phyloP scores from a whole-genome alignment of 1,284 basidiomycete species.

The Phellopilus nigrolimitatus region DNA sequence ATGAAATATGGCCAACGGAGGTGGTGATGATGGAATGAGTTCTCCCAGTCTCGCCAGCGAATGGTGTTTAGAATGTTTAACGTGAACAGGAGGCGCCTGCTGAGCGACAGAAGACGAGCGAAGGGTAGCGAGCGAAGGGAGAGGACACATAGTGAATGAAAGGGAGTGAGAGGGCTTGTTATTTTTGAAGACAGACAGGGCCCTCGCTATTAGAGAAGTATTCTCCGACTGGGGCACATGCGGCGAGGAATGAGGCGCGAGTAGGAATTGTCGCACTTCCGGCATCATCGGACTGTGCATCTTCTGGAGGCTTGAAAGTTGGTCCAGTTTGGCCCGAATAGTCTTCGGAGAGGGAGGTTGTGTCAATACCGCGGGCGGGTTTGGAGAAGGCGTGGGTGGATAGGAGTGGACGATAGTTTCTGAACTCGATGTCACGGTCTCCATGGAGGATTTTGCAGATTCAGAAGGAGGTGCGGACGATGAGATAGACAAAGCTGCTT shows the following conservation, averaged over 20 bases:
- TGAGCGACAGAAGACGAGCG: constrained; percentile 5
- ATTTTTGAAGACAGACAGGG: constrained; percentile 51
- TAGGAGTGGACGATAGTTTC: constrained; percentile 50
- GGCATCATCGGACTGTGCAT: constrained; percentile 43
- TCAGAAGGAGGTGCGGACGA: constrained; percentile 21
- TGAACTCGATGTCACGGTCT: constrained; percentile 8
- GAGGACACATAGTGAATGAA: constrained; percentile 57
- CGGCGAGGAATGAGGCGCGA: constrained; percentile 48
- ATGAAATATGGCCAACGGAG: constrained; percentile 57
- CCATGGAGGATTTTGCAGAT: background rate
- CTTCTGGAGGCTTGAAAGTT: constrained; percentile 24
- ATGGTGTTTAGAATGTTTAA: constrained; percentile 8
- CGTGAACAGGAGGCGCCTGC: background rate
- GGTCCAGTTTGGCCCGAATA: constrained; percentile 38
- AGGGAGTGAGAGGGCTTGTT: constrained; percentile 54
- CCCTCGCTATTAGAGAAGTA: constrained; percentile 50
- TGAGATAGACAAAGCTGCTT: constrained; percentile 28
- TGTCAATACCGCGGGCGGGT: constrained; percentile 28
- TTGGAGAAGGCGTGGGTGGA: constrained; percentile 55
- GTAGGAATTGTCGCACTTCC: constrained; percentile 55
- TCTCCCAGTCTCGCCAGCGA: constrained; percentile 1
- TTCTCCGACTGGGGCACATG: constrained; percentile 34
- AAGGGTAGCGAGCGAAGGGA: constrained; percentile 32
- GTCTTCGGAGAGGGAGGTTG: constrained; percentile 42
- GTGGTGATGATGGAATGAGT: constrained; percentile 26